These are phyloP conservation scores for Hypoxylon fragiforme DNA, from an alignment of 495 filamentous ascomycete species.

Conservation along the genomic window DNA sequence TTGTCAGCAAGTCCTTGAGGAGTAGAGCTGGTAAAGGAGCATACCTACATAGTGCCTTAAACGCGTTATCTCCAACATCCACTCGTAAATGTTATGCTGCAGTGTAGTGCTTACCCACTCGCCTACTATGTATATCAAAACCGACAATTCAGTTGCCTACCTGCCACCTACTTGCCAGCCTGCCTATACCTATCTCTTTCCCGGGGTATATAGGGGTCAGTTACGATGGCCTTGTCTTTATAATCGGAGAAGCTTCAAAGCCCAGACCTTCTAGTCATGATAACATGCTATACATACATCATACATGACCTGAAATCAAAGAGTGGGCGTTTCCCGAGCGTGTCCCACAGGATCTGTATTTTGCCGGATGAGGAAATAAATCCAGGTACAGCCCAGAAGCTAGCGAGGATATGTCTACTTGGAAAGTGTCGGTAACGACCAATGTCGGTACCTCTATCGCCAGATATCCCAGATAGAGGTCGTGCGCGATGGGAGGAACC, in stretches of 20 bases:
- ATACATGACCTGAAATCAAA: constrained; percentile 20
- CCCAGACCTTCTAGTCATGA: constrained; percentile 23
- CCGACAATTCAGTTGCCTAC: not conserved
- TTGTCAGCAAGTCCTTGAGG: constrained; percentile 6
- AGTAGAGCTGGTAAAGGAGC: constrained; percentile 10
- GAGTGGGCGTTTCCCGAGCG: constrained; percentile 22
- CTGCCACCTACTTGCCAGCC: constrained; percentile 8
- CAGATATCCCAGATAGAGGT: constrained; percentile 2
- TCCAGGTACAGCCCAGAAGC: constrained; percentile 12
- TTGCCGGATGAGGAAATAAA: constrained; percentile 26
- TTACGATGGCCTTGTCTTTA: not conserved
- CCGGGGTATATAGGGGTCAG: constrained; percentile 4
- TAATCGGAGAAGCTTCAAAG: constrained; percentile 11
- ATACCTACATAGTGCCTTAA: constrained; percentile 26
- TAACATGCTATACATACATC: constrained; percentile 1
- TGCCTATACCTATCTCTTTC: not conserved
- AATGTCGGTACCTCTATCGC: constrained; percentile 5
- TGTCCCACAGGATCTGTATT: constrained; percentile 32
- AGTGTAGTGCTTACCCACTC: constrained; percentile 12
- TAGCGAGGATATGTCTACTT: constrained; percentile 12
- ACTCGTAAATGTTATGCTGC: constrained; percentile 24
- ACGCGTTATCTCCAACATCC: too few relatives aligned
- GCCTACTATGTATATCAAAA: constrained; percentile 23
- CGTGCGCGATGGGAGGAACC: constrained; percentile 14
- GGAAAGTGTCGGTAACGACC: constrained; percentile 10